phyloP scores from a whole-genome alignment of 768 basidiomycete species.

The Cubamyces sp. region DNA sequence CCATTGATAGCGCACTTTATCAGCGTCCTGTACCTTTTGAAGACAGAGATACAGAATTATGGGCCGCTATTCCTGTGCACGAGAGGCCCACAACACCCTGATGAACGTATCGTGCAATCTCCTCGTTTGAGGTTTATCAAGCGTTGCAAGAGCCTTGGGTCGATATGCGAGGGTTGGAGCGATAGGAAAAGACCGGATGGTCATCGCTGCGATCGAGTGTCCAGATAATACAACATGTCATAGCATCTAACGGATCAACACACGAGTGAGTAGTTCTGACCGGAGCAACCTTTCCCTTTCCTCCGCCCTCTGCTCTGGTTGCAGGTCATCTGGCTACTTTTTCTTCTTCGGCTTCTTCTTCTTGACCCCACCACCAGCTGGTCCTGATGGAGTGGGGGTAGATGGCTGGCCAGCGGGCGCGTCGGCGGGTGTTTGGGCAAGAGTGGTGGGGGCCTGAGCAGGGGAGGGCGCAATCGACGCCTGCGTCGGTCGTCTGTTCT shows the following conservation, averaged over 20 bases:
- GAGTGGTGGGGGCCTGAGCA: conserved; percentile 10
- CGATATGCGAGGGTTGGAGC: no score
- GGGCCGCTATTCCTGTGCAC: no score
- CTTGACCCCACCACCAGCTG: conserved; percentile 65
- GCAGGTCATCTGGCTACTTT: conserved; percentile 46
- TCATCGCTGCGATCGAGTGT: no score
- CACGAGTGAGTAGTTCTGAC: neutral
- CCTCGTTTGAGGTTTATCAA: no score
- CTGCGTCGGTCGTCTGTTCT: conserved; percentile 48
- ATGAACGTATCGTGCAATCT: no score
- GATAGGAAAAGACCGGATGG: no score
- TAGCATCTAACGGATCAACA: neutral
- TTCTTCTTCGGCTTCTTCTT: conserved; percentile 88
- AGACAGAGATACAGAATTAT: no score
- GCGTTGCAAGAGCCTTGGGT: no score
- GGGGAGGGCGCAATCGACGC: conserved; percentile 17
- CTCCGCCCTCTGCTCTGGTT: neutral
- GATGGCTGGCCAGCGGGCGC: conserved; percentile 9
- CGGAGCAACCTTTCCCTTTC: neutral
- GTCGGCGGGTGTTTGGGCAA: neutral
- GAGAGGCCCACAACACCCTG: no score
- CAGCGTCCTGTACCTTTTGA: no score
- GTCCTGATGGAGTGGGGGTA: conserved; percentile 38
- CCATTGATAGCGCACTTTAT: no score
- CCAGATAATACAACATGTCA: neutral